A percentile compares a stretch with the other conserved stretches of the same genome.
These are phyloP conservation scores for Alternaria arborescens DNA, from an alignment of 2,329 filamentous ascomycete genomes.

Conservation along the genomic window DNA sequence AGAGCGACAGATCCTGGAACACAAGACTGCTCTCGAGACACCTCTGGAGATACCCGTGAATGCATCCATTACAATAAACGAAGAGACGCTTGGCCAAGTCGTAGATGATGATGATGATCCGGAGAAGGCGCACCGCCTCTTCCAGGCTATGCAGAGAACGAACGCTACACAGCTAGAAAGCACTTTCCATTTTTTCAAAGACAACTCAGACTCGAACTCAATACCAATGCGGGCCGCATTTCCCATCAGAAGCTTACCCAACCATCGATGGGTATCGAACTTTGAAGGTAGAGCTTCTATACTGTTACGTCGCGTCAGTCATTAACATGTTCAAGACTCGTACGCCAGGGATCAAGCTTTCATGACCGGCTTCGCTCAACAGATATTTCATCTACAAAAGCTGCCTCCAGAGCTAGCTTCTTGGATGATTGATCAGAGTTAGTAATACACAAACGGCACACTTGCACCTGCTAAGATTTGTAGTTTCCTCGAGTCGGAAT, in stretches of 20 bases:
- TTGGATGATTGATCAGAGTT: conserved; percentile 56
- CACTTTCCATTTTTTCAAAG: conserved; percentile 64
- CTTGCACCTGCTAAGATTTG: conserved; percentile 22
- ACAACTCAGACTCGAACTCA: conserved; percentile 17
- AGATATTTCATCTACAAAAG: conserved; percentile 48
- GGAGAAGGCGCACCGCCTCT: conserved; percentile 64
- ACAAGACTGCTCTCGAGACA: conserved; percentile 38
- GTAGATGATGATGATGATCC: conserved; percentile 77
- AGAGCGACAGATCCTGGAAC: conserved; percentile 39
- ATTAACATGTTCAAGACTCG: conserved; percentile 29
- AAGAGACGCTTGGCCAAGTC: conserved; percentile 38
- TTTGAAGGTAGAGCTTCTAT: conserved; percentile 38
- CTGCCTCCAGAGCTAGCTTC: conserved; percentile 51
- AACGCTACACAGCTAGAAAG: conserved; percentile 64
- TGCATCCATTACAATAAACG: conserved; percentile 23
- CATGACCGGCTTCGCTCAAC: conserved; percentile 52
- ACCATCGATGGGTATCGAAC: conserved; percentile 43
- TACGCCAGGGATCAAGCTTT: conserved; percentile 51
- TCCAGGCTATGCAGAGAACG: conserved; percentile 67
- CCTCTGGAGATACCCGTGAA: conserved; percentile 20
- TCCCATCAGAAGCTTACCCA: conserved; percentile 34
- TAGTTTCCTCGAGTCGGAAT: conserved; percentile 42
- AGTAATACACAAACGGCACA: background rate
- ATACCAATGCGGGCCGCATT: conserved; percentile 1
- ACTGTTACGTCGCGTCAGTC: background rate